Base-by-base conservation (phyloP, 139 green algal species). In the Chlamydomonas schloesseri region DNA sequence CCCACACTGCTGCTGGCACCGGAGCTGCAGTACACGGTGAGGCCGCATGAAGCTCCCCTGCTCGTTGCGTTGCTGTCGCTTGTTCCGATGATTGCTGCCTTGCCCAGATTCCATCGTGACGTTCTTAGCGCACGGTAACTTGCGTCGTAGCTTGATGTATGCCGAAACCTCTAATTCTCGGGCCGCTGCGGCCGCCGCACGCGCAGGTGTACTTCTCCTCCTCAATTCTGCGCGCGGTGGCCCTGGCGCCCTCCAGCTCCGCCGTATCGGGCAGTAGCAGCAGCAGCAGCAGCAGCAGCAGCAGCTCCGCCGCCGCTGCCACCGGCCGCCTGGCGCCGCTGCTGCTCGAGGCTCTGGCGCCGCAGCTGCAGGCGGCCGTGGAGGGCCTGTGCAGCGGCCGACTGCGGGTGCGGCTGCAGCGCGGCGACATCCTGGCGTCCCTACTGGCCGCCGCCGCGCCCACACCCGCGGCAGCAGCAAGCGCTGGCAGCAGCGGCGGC, bases 171-270 rank as follows among this genome's bases (percentile, higher is more conserved):
- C n/a, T n/a, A n/a, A n/a, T n/a, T n/a, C n/a, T n/a, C n/a, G n/a
- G n/a, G n/a, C n/a, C n/a, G n/a, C n/a, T n/a, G n/a, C n/a, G n/a
- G n/a, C n/a, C n/a, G n/a, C n/a, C n/a, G n/a, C n/a, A n/a, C n/a
- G n/a, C n/a, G n/a, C 78, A 84, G 78, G 53, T 74, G 29, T 89
- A 89, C 76, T 89, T 89, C 55, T 81, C 75, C 1, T 82, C 75
- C 42, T 86, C 75, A 34, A 89, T 89, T 37, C 85, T 86, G 57
- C 81, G 84, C 37, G 84, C 84, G 9, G 64, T 89, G 37, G 53
- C 79, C n/a, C 75, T 89, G 69, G 36, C 6, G 0, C 28, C 68
- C 37, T 1, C 2, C n/a, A 11, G 18, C 74, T 29, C 33, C n/a
- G n/a, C n/a, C n/a, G n/a, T n/a, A n/a, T n/a, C n/a, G n/a, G n/a